Evolutionary conservation across 345 rosid species (phyloP), one percentile per base, ranked within the genome.

Genomic region (Ceriops zippeliana): DNA sequence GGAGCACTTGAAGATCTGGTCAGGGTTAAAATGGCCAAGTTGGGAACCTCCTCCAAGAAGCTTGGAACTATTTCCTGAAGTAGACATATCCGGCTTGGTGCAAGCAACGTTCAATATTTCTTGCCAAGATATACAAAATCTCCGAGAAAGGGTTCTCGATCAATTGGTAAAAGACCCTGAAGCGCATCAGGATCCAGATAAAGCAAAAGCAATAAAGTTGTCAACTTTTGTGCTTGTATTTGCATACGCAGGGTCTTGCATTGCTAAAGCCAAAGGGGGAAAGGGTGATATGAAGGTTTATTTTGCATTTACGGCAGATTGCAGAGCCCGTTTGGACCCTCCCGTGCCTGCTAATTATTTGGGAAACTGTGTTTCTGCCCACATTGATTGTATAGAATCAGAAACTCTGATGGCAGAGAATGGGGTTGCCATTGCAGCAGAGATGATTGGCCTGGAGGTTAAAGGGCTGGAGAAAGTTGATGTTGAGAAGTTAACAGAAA

Each of bases 321-420:
- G 73, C 11, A 47, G 86, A 16, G 26, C 67, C 16, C 80, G 81
- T 1, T 26, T 84, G 10, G 72, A 74, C 32, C 84, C 85, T 26
- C 86, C 84, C 22, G 8, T 81, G 2, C 80, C 85, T 0, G 46
- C 37, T 0, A 81, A 83, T 52, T 86, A 72, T 58, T 74, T 83
- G 5, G 88, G 88, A 0, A 86, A 83, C 49, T 82, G 90, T 35
- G 60, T 80, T 5, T 67, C 66, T 62, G 4, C 13, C 22, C 3
- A 26, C 30, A 1, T 38, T 38, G n/a, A 0, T 8, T 37, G 35
- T 3, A 62, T 52, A 17, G 60, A 67, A 21, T 79, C 73, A 27
- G 63, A 34, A 61, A 31, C 62, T 19, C 31, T 65, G 24, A 19
- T 54, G 28, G 30, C 32, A 8, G 67, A 58, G n/a, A 9, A 62